Evolutionary conservation across 2,329 filamentous ascomycete genomes (phyloP), one percentile per base, ranked within the genome.

Genomic region (Sphaerostilbella broomeana): DNA sequence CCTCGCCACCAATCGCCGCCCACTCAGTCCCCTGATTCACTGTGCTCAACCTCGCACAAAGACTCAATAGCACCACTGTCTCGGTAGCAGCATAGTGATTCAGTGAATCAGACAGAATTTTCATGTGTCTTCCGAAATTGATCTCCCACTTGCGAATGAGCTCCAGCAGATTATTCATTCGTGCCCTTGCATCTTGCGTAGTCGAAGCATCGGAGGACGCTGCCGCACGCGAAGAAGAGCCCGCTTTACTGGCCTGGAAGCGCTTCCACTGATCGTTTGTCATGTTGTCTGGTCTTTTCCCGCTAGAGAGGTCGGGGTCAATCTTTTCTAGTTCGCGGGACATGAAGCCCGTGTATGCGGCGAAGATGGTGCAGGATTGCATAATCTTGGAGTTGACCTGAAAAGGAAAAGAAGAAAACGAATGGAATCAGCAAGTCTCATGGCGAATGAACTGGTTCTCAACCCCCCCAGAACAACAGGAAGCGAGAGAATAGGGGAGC

Each of bases 41-140:
- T 43, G 84, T 86, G 53, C 84, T 89, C 54, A 94, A 58, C 45
- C 87, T 67, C 10, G 87, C 87, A 57, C 87, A 94, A 12, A 98
- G 69, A 49, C 89, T 90, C 46, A 97, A 67, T 48, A 98, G 72
- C 13, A 95, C 92, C 3, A 95, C 90, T 26, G 92, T 97, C 68
- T 98, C 92, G 0, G 92, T 97, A 0, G 92, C 92, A 3, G 92
- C 92, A 53, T 95, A 94, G 62, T 97, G 95, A 53, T 98, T 97
- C 47, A 98, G 72, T 45, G 87, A 90, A 58, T 97, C 92, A 25
- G 97, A 78, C 53, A 98, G 63, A 50, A 97, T 95, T 67, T 94
- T 89, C 52, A 98, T 65, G 63, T 97, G 90, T 32, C 88, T 72
- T 42, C 84, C 85, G 59, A 98, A 98, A 57, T 95, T 94, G 48